Evolutionary conservation across 768 basidiomycete genomes (phyloP), one percentile per base, ranked within the genome.

Genomic region (Basidioascus undulatus): DNA sequence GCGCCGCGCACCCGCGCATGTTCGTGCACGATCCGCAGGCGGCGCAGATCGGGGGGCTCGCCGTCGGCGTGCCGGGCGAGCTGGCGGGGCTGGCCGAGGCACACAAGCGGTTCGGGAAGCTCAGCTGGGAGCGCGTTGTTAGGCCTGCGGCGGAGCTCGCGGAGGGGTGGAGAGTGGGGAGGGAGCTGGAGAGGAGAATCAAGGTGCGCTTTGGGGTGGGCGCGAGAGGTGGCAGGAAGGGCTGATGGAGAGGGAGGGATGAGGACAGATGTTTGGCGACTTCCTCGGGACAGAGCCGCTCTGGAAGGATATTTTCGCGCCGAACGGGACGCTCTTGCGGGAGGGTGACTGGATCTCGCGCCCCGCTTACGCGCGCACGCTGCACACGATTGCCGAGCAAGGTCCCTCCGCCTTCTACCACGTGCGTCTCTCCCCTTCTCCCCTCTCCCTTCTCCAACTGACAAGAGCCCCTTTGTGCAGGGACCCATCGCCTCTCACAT

Each of bases 41-140:
- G 3, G 64, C 82, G 15, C 62, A 51, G 43, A 71, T 65, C 42
- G 89, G 92, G 4, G 87, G 92, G 4, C 60, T 94, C 40, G 57
- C 83, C 6, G 70, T 89, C n/a, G 87, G 70, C 19, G 75, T 92
- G 0, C 92, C 92, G 1, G 79, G 87, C 8, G 87, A 96, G 60
- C 55, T 96, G 35, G 68, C 76, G 19, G 92, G 87, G 9, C 66
- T 94, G 25, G 71, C 76, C 55, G 77, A 74, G 54, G 82, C 80
- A 0, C 76, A 87, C 57, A 61, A 64, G 32, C 67, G 73, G 20
- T 92, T 86, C 37, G 53, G 53, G 0, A 67, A 59, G 28, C 51
- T 92, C 11, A 65, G 74, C 0, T 96, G 92, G 92, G 59, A 64
- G 32, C 60, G 66, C 24, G 64, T 96, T 19, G 68, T 96, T 15